These are phyloP conservation scores for Trichosanthes cucumerina DNA, from an alignment of 306 rosid genomes.

Conservation along the genomic window DNA sequence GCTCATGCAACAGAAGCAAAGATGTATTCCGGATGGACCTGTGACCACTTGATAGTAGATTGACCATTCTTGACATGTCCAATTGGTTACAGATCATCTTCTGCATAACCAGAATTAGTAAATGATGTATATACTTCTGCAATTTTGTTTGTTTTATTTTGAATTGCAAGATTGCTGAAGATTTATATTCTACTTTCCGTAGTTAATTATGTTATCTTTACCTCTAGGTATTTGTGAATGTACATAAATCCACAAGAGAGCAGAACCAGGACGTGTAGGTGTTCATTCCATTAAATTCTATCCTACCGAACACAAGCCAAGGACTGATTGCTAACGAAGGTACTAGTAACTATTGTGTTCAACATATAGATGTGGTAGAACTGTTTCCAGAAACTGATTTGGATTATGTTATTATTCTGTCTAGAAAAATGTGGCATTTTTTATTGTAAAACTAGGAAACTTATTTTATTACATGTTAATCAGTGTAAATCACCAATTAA, in stretches of 20 bases:
- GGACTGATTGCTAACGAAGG: neutral
- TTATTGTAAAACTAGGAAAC: neutral
- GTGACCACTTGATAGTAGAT: slow-evolving; percentile 28
- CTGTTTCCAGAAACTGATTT: neutral
- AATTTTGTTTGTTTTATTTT: neutral
- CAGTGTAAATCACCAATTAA: no score
- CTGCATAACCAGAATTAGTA: slow-evolving; percentile 20
- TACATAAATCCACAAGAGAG: neutral
- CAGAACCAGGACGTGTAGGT: neutral
- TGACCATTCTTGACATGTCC: slow-evolving; percentile 14
- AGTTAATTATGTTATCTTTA: neutral
- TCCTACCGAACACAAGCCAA: neutral
- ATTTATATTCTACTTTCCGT: neutral
- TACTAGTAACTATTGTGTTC: neutral
- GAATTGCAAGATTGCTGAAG: neutral
- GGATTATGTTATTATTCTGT: neutral
- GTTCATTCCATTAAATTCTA: neutral
- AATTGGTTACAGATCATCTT: slow-evolving; percentile 16
- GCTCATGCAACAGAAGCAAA: slow-evolving; percentile 26
- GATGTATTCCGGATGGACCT: slow-evolving; percentile 22
- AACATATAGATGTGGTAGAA: neutral
- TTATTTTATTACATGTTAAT: neutral
- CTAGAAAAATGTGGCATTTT: neutral
- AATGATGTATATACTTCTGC: neutral
- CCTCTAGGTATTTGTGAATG: neutral